Conservation (phyloP, 768 basidiomycete species). For the Rossbeevera mucosa region DNA sequence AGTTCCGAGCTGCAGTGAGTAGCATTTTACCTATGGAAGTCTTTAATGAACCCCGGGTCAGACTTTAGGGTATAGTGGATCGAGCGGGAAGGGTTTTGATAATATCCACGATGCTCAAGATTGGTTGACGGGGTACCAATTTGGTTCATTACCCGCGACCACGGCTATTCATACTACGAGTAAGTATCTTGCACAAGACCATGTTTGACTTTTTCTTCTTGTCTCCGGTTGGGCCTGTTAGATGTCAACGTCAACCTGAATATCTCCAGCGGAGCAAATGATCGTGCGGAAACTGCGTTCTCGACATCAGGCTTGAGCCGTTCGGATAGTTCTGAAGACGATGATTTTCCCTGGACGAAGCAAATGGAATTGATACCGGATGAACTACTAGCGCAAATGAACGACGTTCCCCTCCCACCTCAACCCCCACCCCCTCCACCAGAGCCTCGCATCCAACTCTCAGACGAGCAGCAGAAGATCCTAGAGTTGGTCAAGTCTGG, state of each 20-base stretch:
- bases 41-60: slow-evolving; percentile 4
- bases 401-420: background rate
- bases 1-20: slow-evolving; percentile 27
- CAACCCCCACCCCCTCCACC: background rate
- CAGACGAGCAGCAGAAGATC: slow-evolving; percentile 40
- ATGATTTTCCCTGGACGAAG: background rate
- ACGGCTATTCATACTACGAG: slow-evolving; percentile 10
- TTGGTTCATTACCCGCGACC: slow-evolving; percentile 5
- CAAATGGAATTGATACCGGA: background rate
- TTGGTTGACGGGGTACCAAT: slow-evolving; percentile 21
- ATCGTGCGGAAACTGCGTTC: background rate
- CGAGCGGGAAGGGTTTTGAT: slow-evolving; percentile 32
- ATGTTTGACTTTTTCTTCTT: background rate
- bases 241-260: slow-evolving; percentile 21
- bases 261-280: slow-evolving; percentile 4
- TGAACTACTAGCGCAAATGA: background rate
- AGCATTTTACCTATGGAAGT: background rate
- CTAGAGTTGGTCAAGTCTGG: slow-evolving; percentile 46
- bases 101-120: slow-evolving; percentile 23
- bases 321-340: background rate
- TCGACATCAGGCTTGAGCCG: slow-evolving; percentile 7
- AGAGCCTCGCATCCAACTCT: slow-evolving; percentile 22
- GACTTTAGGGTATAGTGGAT: slow-evolving; percentile 30
- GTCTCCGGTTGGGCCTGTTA: background rate
- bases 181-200: slow-evolving; percentile 11